Base-by-base conservation (phyloP, 202 grass and related monocot genomes). In the Bolboschoenoplectus hybrid region DNA sequence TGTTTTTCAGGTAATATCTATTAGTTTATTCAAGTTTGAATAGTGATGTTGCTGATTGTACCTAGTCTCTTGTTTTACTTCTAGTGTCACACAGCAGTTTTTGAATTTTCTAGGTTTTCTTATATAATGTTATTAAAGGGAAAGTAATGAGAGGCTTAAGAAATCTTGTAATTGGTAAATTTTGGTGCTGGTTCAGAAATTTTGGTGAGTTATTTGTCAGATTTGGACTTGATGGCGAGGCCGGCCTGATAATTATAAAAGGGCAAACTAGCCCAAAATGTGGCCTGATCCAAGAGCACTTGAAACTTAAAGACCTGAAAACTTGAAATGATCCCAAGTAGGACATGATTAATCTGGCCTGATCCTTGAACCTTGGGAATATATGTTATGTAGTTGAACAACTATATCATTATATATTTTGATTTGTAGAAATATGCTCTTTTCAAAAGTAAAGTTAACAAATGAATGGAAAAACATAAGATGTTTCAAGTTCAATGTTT, bases 161-260 rank as follows among this genome's bases (percentile, higher is more conserved):
- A 55, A 55, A 36, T 76, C 26, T 36, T 77, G 50, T 56, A 56
- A 50, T 77, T 77, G 32, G 12, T 7, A 56, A 26, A 77, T 36
- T 76, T 51, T 75, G 20, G 1, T 35, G 32, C 34, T 53, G 12
- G 32, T 56, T 38, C 34, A 56, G 50, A 77, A 55, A 55, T 36
- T 76, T 55, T 76, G 73, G 4, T 51, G 41, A 72, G 17, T 72
- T 72, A 46, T 46, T 20, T 72, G 43, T n/a, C 41, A 47, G 43
- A 46, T 67, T 38, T 16, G 1, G 32, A 41, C 12, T 0, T 7
- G 36, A 36, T 68, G 36, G 65, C 35, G 6, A 68, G 57, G 57
- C 57, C 14, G 12, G 39, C 2, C 7, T 0, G 35, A 64, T 26
- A 63, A 63, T 63, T 7, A 32, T 16, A 57, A 63, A 69, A 17